phyloP scores from a whole-genome alignment of 2,329 filamentous ascomycete genomes.

The Fusarium coffeatum region DNA sequence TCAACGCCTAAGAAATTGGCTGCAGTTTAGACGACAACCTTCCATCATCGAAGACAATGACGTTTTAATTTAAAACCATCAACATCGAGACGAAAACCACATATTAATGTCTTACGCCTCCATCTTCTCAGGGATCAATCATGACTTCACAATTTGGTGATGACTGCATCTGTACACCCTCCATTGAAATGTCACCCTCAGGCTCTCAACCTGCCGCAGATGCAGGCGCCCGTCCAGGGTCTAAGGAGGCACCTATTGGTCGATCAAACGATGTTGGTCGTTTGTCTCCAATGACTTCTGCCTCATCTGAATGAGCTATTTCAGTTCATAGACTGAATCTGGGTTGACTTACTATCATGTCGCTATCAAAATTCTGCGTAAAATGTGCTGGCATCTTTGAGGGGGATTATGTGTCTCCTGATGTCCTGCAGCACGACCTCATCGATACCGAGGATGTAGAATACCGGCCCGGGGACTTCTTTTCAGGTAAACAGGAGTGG shows the following conservation, averaged over 20 bases:
- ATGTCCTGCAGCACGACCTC: slow-evolving; percentile 9
- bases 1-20: slow-evolving; percentile 8
- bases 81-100: not conserved
- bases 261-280: not conserved
- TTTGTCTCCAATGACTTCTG: not conserved
- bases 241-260: not conserved
- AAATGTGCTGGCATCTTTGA: slow-evolving; percentile 27
- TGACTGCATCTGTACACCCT: not conserved
- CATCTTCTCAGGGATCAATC: not conserved
- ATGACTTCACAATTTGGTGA: not conserved
- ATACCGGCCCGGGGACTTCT: not conserved
- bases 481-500: not conserved
- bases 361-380: slow-evolving; percentile 6
- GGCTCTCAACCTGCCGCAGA: not conserved
- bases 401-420: slow-evolving; percentile 14
- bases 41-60: not conserved
- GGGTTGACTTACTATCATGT: not conserved
- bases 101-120: not conserved
- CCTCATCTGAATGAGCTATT: not conserved
- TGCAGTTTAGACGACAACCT: not conserved
- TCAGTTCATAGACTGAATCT: too few relatives aligned
- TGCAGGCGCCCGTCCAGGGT: not conserved
- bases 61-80: not conserved
- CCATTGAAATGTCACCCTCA: not conserved
- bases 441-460: not conserved